Evolutionary conservation across 805 yeast genomes (phyloP), one percentile per base, ranked within the genome.

Genomic region (Teunomyces atbi): DNA sequence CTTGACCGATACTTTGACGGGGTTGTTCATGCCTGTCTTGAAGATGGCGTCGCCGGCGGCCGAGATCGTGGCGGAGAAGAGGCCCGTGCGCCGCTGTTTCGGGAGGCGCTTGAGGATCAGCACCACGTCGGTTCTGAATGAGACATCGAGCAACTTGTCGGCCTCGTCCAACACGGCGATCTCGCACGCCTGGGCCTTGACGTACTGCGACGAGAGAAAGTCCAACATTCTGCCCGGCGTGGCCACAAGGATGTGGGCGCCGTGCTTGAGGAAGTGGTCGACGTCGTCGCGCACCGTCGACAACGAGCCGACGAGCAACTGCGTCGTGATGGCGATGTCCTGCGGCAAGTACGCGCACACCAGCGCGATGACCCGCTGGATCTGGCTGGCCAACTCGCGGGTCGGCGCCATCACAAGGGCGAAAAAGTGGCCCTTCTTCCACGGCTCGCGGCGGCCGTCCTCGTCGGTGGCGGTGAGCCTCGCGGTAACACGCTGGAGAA

Each of bases 171-270:
- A 63, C 4, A 94, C 83, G 10, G 88, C 75, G 32, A 86, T 77
- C 53, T 89, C 95, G 42, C 90, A 76, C 3, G 85, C 74, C 4
- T 69, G 67, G 0, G 89, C 76, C 51, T 79, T 79, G 3, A 90
- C 85, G 19, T 69, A 64, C 12, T 75, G 66, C 6, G 86, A 77
- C 8, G 78, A 68, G 16, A 91, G 60, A 56, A 94, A 83, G 50
- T 94, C 97, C 12, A 83, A 63, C 19, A 88, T 60, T 56, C 98
- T 77, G 4, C 99, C 99, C 0, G 98, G 98, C 0, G 98, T 94
- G 0, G 95, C 97, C 8, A 94, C 80, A 13, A 94, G 53, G 21
- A 94, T 81, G 34, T 87, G 91, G 0, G 97, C 92, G 49, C 69
- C 72, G 1, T 65, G 57, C 6, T 69, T 68, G 15, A 77, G 55